phyloP scores from a whole-genome alignment of 805 yeast genomes.

The Pichia occidentalis region DNA sequence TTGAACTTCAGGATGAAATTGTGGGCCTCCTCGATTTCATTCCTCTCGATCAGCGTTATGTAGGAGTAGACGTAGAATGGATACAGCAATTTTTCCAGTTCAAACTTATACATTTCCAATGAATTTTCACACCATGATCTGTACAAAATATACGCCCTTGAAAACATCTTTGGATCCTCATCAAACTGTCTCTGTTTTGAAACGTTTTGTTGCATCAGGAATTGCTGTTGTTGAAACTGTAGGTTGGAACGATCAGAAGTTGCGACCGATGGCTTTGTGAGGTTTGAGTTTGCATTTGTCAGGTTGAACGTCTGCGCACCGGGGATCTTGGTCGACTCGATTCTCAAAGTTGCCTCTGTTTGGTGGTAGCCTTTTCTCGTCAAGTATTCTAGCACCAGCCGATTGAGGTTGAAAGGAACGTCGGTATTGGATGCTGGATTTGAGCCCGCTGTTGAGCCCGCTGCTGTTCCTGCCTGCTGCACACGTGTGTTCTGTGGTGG shows the following conservation, averaged over 20 bases:
- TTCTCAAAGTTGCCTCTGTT: conserved; percentile 89
- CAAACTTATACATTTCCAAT: conserved; percentile 85
- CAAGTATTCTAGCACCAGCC: conserved; percentile 87
- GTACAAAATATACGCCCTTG: conserved; percentile 73
- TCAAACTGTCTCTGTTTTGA: conserved; percentile 34
- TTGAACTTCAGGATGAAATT: conserved; percentile 69
- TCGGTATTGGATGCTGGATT: conserved; percentile 15
- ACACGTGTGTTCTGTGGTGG: too few relatives aligned
- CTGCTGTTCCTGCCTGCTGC: conserved; percentile 17
- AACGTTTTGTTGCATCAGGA: conserved; percentile 21
- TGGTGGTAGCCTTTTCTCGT: conserved; percentile 90
- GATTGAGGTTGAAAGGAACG: conserved; percentile 36
- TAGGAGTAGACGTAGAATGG: conserved; percentile 92
- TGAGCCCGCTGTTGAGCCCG: conserved; percentile 19
- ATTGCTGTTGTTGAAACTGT: conserved; percentile 27
- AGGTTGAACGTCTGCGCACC: conserved; percentile 44
- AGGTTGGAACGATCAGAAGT: conserved; percentile 31
- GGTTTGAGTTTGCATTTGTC: conserved; percentile 37
- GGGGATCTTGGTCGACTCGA: conserved; percentile 67
- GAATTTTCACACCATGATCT: conserved; percentile 89
- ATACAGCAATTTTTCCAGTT: conserved; percentile 72
- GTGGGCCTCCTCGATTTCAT: conserved; percentile 55
- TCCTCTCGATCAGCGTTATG: conserved; percentile 67
- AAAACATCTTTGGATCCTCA: conserved; percentile 63
- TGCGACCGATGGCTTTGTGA: conserved; percentile 28